Evolutionary conservation across 2,329 filamentous ascomycete genomes (phyloP), one percentile per base, ranked within the genome.

Genomic region (Coniochaeta prunicola): DNA sequence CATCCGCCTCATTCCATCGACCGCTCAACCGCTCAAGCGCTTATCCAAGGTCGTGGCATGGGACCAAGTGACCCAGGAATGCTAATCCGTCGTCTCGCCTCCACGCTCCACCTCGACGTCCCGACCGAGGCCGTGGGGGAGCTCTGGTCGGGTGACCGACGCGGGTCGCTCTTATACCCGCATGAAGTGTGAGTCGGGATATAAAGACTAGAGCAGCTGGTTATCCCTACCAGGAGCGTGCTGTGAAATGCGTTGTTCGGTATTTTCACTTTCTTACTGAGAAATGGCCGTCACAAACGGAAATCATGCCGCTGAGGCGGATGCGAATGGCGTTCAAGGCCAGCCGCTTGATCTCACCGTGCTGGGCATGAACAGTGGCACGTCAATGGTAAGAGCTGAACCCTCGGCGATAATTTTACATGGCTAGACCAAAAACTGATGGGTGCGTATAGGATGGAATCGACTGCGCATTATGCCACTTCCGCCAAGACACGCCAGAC

Each of bases 381-480:
- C 78, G 3, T 78, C 76, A 0, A 80, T 83, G 79, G 66, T 67
- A 42, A 59, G 64, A 24, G 31, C 4, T 4, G 5, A 21, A 19
- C 19, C 38, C 38, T 19, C 7, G 17, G 17, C 17, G 6, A 10
- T 8, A 40, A 4, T 40, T 40, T 6, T 19, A 21, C 33, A 15
- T 40, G 5, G 17, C 17, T 19, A 19, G 38, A 40, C 15, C 33
- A 36, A 36, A n/a, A n/a, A 40, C 38, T 40, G 38, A 40, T 21
- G 10, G 12, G 15, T 45, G 57, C n/a, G 26, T n/a, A 84, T n/a
- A 84, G 80, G 80, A 82, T 65, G 77, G 79, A 28, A 83, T 86
- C 50, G 80, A 85, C 66, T 84, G 81, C 63, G 82, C 80, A 1
- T 73, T 85, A 9, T 84, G 82, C 64, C 79, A 71, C 57, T 86